Base-by-base conservation (phyloP, 306 rosid species). In the Quercus alba region DNA sequence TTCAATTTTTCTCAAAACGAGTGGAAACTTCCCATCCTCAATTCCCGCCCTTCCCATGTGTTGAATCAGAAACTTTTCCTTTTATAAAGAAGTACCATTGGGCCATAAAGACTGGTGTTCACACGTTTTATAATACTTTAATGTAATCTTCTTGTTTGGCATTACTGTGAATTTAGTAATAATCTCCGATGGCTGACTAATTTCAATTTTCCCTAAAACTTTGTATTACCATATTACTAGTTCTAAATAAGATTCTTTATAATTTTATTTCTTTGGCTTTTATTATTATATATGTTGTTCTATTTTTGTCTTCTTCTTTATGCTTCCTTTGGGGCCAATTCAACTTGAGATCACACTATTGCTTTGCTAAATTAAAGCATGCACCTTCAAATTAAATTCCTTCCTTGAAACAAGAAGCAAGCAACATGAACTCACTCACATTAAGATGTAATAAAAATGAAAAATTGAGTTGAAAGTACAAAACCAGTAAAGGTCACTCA, bases 341-440 rank as follows among this genome's bases (percentile, higher is more conserved):
- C 23, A 33, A 67, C 17, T 66, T 18, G 72, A 66, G 51, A 66
- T 33, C 51, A 66, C 72, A 66, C 72, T 33, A 18, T 33, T 18
- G 25, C 72, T 35, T 67, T 19, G 51, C 72, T 33, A 14, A 67
- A 9, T 31, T 33, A 26, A 14, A 63, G 23, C n/a, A 64, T 17
- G 14, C 20, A 31, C 67, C 33, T 8, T 61, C 15, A 25, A 61
- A 61, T 61, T 61, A 13, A 13, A 25, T 20, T 6, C 3, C 11
- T 38, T 63, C 38, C 49, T 33, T 67, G 51, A 67, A 66, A 33
- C 52, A 67, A 13, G 59, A 75, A 58, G 67, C 63, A 72, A 73
- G 21, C 73, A 59, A 71, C 71, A 55, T 70, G 76, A 38, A 58
- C 55, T 58, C 80, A 77, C 68, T 58, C 80, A 77, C 68, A 66